phyloP scores from a whole-genome alignment of 345 rosid genomes.

The Clarkia xantiana region DNA sequence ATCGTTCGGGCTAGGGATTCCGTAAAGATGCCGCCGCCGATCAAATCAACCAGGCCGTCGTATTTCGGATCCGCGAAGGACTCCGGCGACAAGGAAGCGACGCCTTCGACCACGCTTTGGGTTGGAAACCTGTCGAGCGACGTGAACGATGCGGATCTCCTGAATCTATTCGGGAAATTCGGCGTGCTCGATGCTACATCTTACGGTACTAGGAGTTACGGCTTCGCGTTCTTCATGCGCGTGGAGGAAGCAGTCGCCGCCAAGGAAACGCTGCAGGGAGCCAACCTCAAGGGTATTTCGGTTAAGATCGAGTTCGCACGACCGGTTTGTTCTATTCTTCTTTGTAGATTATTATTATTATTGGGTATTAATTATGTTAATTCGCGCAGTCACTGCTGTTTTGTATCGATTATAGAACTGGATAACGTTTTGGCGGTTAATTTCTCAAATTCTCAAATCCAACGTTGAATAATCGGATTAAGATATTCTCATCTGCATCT shows the following conservation, averaged over 20 bases:
- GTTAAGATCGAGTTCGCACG: conserved; percentile 91
- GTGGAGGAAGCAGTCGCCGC: conserved; percentile 80
- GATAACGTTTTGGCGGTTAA: too few species aligned
- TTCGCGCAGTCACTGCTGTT: not conserved
- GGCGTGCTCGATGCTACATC: conserved; percentile 66
- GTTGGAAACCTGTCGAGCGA: conserved; percentile 53
- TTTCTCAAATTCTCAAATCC: too few species aligned
- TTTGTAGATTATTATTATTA: conserved; percentile 16
- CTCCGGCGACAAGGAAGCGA: conserved; percentile 19
- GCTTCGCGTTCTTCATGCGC: conserved; percentile 61
- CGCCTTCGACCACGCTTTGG: conserved; percentile 70
- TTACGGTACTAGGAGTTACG: conserved; percentile 55
- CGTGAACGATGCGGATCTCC: conserved; percentile 55
- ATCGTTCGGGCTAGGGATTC: too few species aligned
- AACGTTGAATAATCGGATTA: too few species aligned
- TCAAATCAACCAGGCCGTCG: conserved; percentile 15
- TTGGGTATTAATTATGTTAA: not conserved
- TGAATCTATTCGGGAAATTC: conserved; percentile 38
- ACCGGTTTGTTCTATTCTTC: conserved; percentile 84
- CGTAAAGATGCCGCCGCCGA: conserved; percentile 23
- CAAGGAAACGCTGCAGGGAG: conserved; percentile 62
- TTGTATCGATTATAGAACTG: not conserved
- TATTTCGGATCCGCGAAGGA: conserved; percentile 11
- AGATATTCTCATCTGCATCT: too few species aligned
- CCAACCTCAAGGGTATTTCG: conserved; percentile 34